Evolutionary conservation across 148 eudicot genomes (phyloP), one percentile per base, ranked within the genome.

Genomic region (Vaccinium darrowii): DNA sequence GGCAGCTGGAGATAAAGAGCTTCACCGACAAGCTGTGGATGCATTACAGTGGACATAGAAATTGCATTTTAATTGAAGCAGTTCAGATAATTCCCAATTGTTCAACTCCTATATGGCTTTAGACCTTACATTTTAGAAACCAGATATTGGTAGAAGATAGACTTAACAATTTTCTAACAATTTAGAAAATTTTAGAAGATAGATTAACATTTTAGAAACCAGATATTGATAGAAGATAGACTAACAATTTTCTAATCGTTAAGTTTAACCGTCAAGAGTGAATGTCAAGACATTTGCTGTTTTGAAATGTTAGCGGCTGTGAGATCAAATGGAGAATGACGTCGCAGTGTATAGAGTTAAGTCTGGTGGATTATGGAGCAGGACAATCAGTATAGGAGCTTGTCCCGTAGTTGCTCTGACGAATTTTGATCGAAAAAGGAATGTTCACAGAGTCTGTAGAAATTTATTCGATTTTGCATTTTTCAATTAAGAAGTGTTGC

Each of bases 1-100:
- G 52, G 98, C 98, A 43, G 95, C 95, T 47, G 98, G 98, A 49
- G 98, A 96, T 85, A 85, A 89, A 13, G 82, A 88, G 81, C 88
- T 96, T 89, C 98, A 93, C 78, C 89, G 88, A 77, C 93, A 92
- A 87, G 96, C 97, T 27, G n/a, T 94, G 3, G 88, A 73, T 71
- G 72, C 95, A 8, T 84, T 96, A 71, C 88, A 90, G 36, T 91
- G 95, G 95, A 83, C 69, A 65, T 89, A 79, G 88, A 43, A 56
- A 18, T 56, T 56, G 60, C 60, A 56, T 71, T 56, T 56, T 56
- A n/a, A n/a, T n/a, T n/a, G n/a, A n/a, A n/a, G n/a, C n/a, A n/a
- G n/a, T n/a, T n/a, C n/a, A n/a, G n/a, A n/a, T n/a, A n/a, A n/a
- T n/a, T n/a, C n/a, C n/a, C n/a, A n/a, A n/a, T n/a, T n/a, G n/a